A percentile compares a stretch with the other conserved stretches of the same genome.
phyloP scores from a whole-genome alignment of 2,329 filamentous ascomycete genomes.

The Penicillium hesseltinei region DNA sequence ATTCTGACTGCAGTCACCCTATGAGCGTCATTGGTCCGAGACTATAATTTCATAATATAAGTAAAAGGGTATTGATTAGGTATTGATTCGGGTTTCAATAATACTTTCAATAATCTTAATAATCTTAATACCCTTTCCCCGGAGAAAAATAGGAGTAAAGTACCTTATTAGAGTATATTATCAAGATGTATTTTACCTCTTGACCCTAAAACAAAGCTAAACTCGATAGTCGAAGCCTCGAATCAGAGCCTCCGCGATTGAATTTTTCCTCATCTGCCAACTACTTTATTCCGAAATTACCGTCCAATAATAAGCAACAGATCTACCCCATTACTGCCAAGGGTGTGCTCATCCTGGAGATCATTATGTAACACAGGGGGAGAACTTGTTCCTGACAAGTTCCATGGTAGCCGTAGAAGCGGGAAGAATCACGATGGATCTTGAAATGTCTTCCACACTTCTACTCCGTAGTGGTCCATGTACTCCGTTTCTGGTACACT shows the following conservation, averaged over 20 bases:
- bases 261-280: neutral
- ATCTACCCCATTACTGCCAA: conserved; percentile 16
- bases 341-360: conserved; percentile 7
- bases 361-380: conserved; percentile 23
- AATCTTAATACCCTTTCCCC: neutral
- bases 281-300: neutral
- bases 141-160: neutral
- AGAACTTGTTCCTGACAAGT: conserved; percentile 10
- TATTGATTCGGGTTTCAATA: neutral
- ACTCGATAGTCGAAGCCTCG: conserved; percentile 2
- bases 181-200: neutral
- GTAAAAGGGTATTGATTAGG: neutral
- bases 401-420: conserved; percentile 11
- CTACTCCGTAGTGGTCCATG: neutral
- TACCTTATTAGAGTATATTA: neutral
- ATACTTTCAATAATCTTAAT: neutral
- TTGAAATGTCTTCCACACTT: neutral
- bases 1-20: conserved; percentile 1
- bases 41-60: neutral
- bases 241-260: conserved; percentile 7
- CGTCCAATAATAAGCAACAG: conserved; percentile 9
- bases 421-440: conserved; percentile 2
- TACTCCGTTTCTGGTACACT: neutral
- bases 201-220: neutral
- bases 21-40: neutral